Evolutionary conservation across 306 rosid genomes (phyloP).

Genomic region (Fagus sylvatica): DNA sequence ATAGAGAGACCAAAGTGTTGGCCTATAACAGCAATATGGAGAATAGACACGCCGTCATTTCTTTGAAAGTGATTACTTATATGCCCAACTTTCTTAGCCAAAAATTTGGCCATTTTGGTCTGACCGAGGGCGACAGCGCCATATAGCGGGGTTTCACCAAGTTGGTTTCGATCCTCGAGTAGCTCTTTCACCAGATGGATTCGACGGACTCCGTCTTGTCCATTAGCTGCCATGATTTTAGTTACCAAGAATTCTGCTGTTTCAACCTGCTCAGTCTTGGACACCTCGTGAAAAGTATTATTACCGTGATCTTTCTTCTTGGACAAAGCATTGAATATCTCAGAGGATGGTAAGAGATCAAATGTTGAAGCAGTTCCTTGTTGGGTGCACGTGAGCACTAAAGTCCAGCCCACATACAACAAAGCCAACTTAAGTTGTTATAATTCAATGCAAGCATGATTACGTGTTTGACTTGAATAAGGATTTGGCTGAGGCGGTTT

Average conservation of each 20-base stretch:
- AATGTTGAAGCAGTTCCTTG: not conserved
- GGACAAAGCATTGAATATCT: not conserved
- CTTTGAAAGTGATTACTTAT: not conserved
- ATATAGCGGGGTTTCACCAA: not conserved
- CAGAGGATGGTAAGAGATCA: not conserved
- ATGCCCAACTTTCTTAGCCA: not conserved
- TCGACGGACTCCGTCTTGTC: not conserved
- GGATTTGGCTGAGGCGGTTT: too few relatives aligned
- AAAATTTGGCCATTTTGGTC: not conserved
- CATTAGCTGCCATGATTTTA: not conserved
- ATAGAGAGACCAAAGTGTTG: constrained; percentile 2
- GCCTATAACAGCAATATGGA: not conserved
- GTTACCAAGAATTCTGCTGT: not conserved
- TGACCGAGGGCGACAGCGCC: not conserved
- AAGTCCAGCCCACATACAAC: too few relatives aligned
- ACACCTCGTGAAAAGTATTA: not conserved
- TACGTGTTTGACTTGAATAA: too few relatives aligned
- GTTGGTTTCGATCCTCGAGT: not conserved
- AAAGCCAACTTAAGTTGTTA: too few relatives aligned
- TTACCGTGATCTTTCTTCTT: not conserved
- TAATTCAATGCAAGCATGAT: too few relatives aligned
- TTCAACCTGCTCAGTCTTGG: not conserved
- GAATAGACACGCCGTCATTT: not conserved
- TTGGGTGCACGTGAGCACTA: too few relatives aligned
- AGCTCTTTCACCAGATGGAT: not conserved